Evolutionary conservation across 371 early-diverging fungal genomes (phyloP), one percentile per base, ranked within the genome.

Genomic region (Mucor irregularis): DNA sequence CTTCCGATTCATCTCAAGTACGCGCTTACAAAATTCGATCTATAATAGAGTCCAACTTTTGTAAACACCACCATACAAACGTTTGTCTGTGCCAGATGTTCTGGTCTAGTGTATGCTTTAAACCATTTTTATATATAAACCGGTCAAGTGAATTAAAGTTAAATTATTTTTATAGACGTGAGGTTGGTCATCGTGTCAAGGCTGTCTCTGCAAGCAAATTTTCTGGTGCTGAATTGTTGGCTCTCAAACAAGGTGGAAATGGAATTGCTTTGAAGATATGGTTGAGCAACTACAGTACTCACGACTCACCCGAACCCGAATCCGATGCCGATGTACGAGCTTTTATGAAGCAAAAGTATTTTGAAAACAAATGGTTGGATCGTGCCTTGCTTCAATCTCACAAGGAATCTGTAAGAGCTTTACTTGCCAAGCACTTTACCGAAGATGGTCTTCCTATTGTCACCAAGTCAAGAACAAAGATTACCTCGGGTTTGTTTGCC

Each of bases 171-270:
- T 19, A 2, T 56, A 85, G 86, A 39, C 86, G 88, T 19, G 84
- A 85, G 58, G 71, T 86, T 26, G 85, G 80, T 30, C 84, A 84
- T 68, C 76, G 88, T 42, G 82, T 87, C 42, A 87, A 87, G 48
- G 85, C 88, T 39, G 74, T 86, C 39, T 81, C 84, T 7, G 83
- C 84, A 3, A 86, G 86, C 19, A 80, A 68, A 3, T 87, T 86
- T 43, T 76, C 84, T 19, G 68, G 74, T 13, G 69, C 76, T 19
- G 86, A 87, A 55, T 64, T 82, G 0, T 53, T 76, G 7, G 76
- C 79, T 5, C 62, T 87, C 19, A 73, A 81, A 45, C 71, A 76
- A 35, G 85, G 84, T 24, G 85, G 87, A 38, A 87, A 87, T 57
- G 76, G 68, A 33, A 74, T 78, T 16, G 76, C 73, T 19, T 49